Percentiles rank a stretch among this genome's conserved stretches.
Conservation (phyloP, 257 asterid species). For the Thymus mandschuricus region DNA sequence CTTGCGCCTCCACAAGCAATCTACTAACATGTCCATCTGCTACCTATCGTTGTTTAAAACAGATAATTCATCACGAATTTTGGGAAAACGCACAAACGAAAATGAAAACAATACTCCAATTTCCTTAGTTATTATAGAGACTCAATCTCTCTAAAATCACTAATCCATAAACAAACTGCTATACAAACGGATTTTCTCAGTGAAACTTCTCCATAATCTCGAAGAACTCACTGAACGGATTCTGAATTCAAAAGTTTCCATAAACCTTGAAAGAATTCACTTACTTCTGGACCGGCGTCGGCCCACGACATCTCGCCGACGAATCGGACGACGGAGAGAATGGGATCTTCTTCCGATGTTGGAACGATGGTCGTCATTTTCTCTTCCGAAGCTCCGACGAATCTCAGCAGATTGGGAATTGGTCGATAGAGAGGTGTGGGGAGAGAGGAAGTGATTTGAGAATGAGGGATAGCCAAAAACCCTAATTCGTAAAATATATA, state of each 20-base stretch:
- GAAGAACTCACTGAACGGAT: not conserved
- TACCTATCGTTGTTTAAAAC: conserved; percentile 48
- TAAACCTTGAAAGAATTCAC: no score
- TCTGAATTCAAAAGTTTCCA: no score
- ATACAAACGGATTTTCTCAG: not conserved
- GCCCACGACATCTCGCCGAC: conserved; percentile 87
- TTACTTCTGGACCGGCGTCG: conserved; percentile 89
- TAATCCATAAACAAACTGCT: not conserved
- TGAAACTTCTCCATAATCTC: conserved; percentile 9
- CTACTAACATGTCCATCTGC: conserved; percentile 85
- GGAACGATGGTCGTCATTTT: conserved; percentile 89
- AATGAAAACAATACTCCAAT: not conserved
- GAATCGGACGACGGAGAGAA: conserved; percentile 79
- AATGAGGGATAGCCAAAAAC: no score
- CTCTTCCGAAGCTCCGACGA: not conserved
- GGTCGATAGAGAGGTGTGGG: no score
- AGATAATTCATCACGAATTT: not conserved
- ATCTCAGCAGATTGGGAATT: conserved; percentile 24
- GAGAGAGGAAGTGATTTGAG: no score
- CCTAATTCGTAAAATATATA: no score
- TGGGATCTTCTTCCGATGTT: conserved; percentile 90
- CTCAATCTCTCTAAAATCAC: not conserved
- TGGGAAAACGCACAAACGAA: no score
- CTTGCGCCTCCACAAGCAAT: conserved; percentile 78
- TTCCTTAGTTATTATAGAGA: not conserved